Percentiles rank a stretch among this genome's conserved stretches.
phyloP scores from a whole-genome alignment of 2,329 filamentous ascomycete genomes.

The Cordyceps fumosorosea region DNA sequence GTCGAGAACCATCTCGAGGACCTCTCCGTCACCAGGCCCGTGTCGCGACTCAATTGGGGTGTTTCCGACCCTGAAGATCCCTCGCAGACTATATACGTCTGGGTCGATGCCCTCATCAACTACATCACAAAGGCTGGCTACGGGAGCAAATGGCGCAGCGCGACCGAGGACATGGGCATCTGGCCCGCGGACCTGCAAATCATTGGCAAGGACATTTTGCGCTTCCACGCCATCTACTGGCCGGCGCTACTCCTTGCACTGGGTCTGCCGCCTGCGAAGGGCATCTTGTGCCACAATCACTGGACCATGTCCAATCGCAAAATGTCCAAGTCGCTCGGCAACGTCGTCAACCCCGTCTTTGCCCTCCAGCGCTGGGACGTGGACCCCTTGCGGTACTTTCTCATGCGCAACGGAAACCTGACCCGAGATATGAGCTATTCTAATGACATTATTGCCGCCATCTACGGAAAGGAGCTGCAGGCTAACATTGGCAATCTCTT shows the following conservation, averaged over 20 bases:
- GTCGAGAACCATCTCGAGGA: conserved; percentile 76
- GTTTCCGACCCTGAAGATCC: conserved; percentile 80
- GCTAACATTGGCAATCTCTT: conserved; percentile 74
- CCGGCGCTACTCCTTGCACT: conserved; percentile 90
- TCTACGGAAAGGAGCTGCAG: conserved; percentile 75
- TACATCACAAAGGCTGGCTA: conserved; percentile 87
- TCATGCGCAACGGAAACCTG: conserved; percentile 74
- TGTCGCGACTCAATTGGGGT: conserved; percentile 75
- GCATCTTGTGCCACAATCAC: conserved; percentile 82
- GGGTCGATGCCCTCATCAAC: conserved; percentile 93
- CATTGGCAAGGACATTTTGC: conserved; percentile 92
- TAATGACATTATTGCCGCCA: conserved; percentile 65
- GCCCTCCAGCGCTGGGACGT: conserved; percentile 83
- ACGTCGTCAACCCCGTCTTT: conserved; percentile 90
- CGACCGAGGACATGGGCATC: conserved; percentile 52
- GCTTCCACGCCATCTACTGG: conserved; percentile 98
- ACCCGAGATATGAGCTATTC: conserved; percentile 76
- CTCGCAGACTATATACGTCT: conserved; percentile 92
- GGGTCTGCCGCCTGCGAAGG: conserved; percentile 68
- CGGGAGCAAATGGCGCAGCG: conserved; percentile 52
- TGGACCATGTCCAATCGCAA: conserved; percentile 91
- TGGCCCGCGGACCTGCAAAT: conserved; percentile 94
- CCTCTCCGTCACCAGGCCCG: conserved; percentile 80
- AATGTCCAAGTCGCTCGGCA: conserved; percentile 94
- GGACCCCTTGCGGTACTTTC: conserved; percentile 84